Evolutionary conservation across 768 basidiomycete genomes (phyloP), one percentile per base, ranked within the genome.

Genomic region (Harrya chromipes): DNA sequence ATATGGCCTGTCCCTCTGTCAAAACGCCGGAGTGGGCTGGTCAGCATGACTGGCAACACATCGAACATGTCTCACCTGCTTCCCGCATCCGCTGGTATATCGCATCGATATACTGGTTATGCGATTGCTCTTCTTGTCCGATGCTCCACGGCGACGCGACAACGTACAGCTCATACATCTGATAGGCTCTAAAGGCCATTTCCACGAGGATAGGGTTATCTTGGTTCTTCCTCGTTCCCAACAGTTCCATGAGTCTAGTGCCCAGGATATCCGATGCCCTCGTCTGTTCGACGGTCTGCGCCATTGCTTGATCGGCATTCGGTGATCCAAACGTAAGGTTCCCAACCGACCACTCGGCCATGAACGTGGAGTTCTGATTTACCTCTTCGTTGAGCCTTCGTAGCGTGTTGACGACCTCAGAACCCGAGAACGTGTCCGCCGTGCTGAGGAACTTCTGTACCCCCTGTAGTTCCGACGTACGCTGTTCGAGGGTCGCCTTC

Each of bases 341-440:
- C 46, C 76, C 77, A 5, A 74, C 65, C 13, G 74, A 67, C 45
- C 71, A 56, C 47, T 79, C 76, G 6, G 76, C 71, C 43, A 81
- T 69, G 33, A 63, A 66, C 0, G 74, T 71, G 9, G 75, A 71
- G 12, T 64, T 68, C 51, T 80, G 76, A 39, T 68, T 72, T 17
- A 79, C 74, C 49, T 73, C 72, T 14, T 71, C 60, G 51, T 80
- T 76, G 35, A 82, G 59, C 16, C 63, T 65, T 37, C 71, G 68
- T 4, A 81, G 59, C 50, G 72, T 67, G 6, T 59, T 55, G 26
- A 72, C 60, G 6, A 81, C 70, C 27, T 83, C 79, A 9, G 71
- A 70, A 11, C 70, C 70, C 0, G 80, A 74, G 36, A 70, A 62
- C 1, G 58, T 34, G 51, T 80, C 76, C 7, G 66, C 68, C 29